These are phyloP conservation scores for Epichloe coenophiala DNA, from an alignment of 2,329 filamentous ascomycete genomes.

Conservation along the genomic window DNA sequence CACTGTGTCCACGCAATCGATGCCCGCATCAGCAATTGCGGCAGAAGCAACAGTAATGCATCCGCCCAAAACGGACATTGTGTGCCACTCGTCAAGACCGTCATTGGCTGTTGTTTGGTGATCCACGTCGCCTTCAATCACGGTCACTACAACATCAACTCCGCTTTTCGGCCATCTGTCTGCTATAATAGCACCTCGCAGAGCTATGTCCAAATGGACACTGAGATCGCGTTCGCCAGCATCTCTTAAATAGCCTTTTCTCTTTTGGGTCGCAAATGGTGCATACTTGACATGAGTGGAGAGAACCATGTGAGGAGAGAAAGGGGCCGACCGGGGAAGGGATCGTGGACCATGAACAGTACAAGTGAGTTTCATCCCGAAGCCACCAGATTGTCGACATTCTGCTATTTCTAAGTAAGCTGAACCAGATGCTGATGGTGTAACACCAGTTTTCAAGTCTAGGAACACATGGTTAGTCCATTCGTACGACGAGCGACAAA, in stretches of 20 bases:
- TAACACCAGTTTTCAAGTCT: conserved; percentile 86
- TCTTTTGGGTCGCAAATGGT: conserved; percentile 73
- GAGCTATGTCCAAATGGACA: conserved; percentile 79
- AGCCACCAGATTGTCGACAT: conserved; percentile 32
- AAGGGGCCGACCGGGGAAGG: conserved; percentile 76
- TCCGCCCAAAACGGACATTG: conserved; percentile 82
- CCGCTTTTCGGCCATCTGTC: conserved; percentile 98
- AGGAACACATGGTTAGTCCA: background rate
- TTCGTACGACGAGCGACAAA: background rate
- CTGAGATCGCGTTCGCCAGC: conserved; percentile 77
- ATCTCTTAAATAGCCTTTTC: conserved; percentile 78
- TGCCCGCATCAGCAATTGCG: conserved; percentile 84
- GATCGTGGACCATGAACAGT: conserved; percentile 89
- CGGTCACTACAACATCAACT: conserved; percentile 85
- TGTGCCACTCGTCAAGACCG: conserved; percentile 60
- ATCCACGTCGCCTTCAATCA: conserved; percentile 88
- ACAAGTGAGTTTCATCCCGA: conserved; percentile 80
- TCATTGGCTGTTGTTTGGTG: conserved; percentile 32
- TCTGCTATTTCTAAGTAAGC: conserved; percentile 64
- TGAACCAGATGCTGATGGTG: conserved; percentile 85
- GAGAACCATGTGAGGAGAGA: conserved; percentile 83
- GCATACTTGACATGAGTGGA: conserved; percentile 94
- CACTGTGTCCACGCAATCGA: conserved; percentile 87
- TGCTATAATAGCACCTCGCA: conserved; percentile 80
- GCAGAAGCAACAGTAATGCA: conserved; percentile 91